A percentile compares a stretch with the other conserved stretches of the same genome.
Evolutionary conservation across 139 green algal species (phyloP).

Genomic region (Chlorella sp.): DNA sequence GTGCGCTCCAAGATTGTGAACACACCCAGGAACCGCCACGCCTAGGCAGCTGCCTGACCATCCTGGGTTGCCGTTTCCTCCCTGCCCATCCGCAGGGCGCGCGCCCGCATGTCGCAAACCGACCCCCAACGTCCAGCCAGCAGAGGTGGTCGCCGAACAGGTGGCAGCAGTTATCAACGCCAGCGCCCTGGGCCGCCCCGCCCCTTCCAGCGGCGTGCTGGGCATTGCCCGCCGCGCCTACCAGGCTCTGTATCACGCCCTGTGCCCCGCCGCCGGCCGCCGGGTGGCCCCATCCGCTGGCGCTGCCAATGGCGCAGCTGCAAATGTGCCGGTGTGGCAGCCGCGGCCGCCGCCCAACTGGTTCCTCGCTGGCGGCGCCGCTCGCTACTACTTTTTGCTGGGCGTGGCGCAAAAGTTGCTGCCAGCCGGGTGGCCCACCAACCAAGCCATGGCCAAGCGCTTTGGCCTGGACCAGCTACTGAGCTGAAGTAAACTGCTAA

Average conservation of each 20-base stretch:
- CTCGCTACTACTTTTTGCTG: conserved; percentile 1
- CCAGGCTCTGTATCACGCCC: no score
- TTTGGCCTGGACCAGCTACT: conserved; percentile 30
- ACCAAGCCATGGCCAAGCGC: conserved; percentile 4
- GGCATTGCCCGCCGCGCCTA: neutral
- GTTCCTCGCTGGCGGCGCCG: conserved; percentile 32
- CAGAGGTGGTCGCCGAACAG: neutral
- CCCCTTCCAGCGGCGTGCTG: neutral
- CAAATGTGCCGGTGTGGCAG: neutral
- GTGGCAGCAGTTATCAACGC: conserved; percentile 3
- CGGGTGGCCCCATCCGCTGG: no score
- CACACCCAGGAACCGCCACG: no score
- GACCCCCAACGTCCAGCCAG: neutral
- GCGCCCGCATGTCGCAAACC: neutral
- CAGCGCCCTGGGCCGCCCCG: neutral
- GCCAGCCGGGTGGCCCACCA: neutral
- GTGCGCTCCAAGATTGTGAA: no score
- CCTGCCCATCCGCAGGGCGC: neutral
- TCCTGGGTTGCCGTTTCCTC: neutral
- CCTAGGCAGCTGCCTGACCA: no score
- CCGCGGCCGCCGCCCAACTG: conserved; percentile 12
- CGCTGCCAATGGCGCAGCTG: neutral
- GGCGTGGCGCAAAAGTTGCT: conserved; percentile 36
- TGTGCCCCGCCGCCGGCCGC: no score
- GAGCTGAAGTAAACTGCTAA: no score